Evolutionary conservation across 208 protist species (phyloP).

Genomic region (Leishmania martiniquensis): DNA sequence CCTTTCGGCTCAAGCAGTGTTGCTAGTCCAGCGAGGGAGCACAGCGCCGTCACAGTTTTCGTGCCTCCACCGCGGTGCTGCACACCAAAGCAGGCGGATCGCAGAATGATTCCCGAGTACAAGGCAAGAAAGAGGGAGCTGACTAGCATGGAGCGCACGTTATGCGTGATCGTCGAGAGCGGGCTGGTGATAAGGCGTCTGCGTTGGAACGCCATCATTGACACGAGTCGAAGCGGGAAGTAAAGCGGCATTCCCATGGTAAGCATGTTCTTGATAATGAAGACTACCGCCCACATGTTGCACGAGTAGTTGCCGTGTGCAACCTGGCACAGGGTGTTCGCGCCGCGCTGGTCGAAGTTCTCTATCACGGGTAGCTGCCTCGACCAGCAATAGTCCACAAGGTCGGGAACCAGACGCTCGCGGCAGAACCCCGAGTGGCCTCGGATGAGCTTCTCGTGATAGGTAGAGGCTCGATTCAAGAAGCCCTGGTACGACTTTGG

Average conservation of each 20-base stretch:
- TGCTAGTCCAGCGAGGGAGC: conserved; percentile 61
- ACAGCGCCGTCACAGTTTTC: conserved; percentile 44
- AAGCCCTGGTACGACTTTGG: conserved; percentile 79
- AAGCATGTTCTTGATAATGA: conserved; percentile 64
- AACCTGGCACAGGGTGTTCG: conserved; percentile 47
- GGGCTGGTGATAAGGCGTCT: conserved; percentile 61
- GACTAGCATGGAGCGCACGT: conserved; percentile 56
- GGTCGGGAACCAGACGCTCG: conserved; percentile 60
- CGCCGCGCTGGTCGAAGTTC: conserved; percentile 32
- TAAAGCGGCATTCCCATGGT: conserved; percentile 81
- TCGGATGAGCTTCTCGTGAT: conserved; percentile 65
- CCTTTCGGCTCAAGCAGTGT: conserved; percentile 85
- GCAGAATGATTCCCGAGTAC: conserved; percentile 70
- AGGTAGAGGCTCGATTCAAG: conserved; percentile 59
- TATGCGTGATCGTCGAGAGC: conserved; percentile 40
- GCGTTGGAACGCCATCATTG: conserved; percentile 56
- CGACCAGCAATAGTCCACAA: conserved; percentile 59
- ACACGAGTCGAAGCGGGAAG: conserved; percentile 68
- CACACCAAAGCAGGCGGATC: conserved; percentile 62
- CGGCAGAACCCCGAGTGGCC: conserved; percentile 67
- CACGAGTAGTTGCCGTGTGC: conserved; percentile 67
- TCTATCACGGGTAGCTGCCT: conserved; percentile 32
- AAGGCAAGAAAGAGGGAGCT: conserved; percentile 82
- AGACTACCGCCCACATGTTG: conserved; percentile 64
- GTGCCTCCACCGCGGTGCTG: conserved; percentile 61